These are phyloP conservation scores for Didymella glomerata DNA, from an alignment of 2,329 filamentous ascomycete genomes.

Conservation along the genomic window DNA sequence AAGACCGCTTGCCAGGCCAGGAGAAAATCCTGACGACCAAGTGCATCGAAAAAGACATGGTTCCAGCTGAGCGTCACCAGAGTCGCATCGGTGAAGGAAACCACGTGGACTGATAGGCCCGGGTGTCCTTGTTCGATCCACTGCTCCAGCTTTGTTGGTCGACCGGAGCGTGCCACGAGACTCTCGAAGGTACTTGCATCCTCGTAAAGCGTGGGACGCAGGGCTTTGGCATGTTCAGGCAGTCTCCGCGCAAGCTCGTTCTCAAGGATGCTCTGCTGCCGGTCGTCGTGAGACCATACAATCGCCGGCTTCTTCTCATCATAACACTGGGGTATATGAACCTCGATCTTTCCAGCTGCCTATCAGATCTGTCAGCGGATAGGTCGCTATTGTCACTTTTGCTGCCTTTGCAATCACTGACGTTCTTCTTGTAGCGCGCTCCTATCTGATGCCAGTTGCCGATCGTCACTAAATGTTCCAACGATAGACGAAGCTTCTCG, in stretches of 20 bases:
- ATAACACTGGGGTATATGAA: background rate
- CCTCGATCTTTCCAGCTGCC: background rate
- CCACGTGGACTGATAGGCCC: background rate
- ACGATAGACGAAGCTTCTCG: background rate
- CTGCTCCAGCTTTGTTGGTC: background rate
- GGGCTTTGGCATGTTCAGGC: background rate
- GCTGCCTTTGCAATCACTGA: background rate
- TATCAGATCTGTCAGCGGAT: background rate
- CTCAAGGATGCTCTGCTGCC: background rate
- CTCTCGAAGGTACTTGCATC: background rate
- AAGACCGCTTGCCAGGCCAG: background rate
- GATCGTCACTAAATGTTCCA: background rate
- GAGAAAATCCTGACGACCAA: background rate
- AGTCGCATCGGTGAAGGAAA: constrained; percentile 30
- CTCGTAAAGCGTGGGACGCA: background rate
- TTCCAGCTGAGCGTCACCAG: constrained; percentile 21
- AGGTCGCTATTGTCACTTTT: background rate
- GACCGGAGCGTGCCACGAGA: background rate
- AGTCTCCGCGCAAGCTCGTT: background rate
- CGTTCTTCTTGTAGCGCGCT: constrained; percentile 6
- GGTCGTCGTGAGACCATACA: background rate
- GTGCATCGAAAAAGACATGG: background rate
- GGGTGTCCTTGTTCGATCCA: background rate
- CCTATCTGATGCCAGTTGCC: background rate
- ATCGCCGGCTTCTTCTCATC: background rate